Conservation (phyloP, 1,284 basidiomycete genomes). For the Trametes pubescens region DNA sequence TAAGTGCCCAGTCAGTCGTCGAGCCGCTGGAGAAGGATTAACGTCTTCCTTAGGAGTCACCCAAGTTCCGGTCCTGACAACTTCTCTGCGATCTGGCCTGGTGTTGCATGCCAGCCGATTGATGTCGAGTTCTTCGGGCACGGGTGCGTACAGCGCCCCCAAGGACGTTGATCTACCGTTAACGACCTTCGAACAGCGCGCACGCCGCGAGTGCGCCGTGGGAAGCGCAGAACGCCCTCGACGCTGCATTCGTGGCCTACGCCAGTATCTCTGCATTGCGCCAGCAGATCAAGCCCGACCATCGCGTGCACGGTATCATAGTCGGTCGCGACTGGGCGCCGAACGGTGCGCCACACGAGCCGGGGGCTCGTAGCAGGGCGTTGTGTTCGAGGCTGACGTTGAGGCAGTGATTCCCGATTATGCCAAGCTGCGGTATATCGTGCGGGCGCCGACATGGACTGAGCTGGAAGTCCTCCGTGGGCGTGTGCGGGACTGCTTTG, state of each 20-base stretch:
- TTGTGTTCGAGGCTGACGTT: constrained; percentile 1
- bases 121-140: constrained; percentile 74
- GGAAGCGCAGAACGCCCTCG: constrained; percentile 87
- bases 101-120: constrained; percentile 66
- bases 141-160: constrained; percentile 51
- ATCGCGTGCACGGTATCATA: constrained; percentile 75
- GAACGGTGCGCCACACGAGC: constrained; percentile 56
- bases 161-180: too few species aligned
- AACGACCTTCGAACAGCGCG: constrained; percentile 51
- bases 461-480: constrained; percentile 64
- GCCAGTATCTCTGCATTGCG: constrained; percentile 76
- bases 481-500: constrained; percentile 74
- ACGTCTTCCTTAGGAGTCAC: constrained; percentile 61
- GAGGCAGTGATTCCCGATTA: constrained; percentile 80
- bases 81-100: constrained; percentile 58
- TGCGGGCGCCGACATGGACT: constrained; percentile 73
- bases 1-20: constrained; percentile 39
- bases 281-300: constrained; percentile 62
- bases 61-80: constrained; percentile 59
- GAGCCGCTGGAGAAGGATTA: neutral
- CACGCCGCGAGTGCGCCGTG: constrained; percentile 81
- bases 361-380: neutral
- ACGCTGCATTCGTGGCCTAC: constrained; percentile 86
- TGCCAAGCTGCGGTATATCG: constrained; percentile 73
- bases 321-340: constrained; percentile 67